phyloP scores from a whole-genome alignment of 306 rosid species.

The Acacia melanoxylon region DNA sequence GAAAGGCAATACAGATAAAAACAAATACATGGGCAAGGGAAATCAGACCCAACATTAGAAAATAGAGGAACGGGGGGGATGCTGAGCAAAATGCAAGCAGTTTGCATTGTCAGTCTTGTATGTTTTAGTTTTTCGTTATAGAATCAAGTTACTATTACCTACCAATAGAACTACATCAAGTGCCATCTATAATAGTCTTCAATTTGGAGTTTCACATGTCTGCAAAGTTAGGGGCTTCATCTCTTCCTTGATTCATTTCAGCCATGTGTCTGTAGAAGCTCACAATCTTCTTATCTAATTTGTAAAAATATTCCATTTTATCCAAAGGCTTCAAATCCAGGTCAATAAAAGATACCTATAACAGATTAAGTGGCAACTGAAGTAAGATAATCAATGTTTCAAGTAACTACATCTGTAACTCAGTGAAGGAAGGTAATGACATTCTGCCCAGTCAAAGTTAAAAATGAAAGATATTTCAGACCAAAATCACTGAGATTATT shows the following conservation, averaged over 20 bases:
- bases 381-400: conserved; percentile 28
- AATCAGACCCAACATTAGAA: not conserved
- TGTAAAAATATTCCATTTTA: conserved; percentile 88
- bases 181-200: conserved; percentile 42
- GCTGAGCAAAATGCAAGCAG: conserved; percentile 25
- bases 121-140: conserved; percentile 28
- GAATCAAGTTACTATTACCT: conserved; percentile 25
- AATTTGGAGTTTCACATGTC: conserved; percentile 29
- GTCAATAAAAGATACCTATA: conserved; percentile 76
- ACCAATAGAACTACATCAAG: conserved; percentile 35
- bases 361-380: conserved; percentile 36
- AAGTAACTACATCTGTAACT: conserved; percentile 21
- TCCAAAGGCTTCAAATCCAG: conserved; percentile 81
- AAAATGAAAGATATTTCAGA: conserved; percentile 11
- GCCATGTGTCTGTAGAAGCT: conserved; percentile 63
- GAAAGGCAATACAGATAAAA: not conserved
- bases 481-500: not conserved
- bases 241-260: conserved; percentile 49
- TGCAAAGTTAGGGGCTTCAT: conserved; percentile 35
- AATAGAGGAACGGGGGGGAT: not conserved
- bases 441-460: conserved; percentile 1
- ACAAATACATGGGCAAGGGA: not conserved
- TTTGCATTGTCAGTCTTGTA: conserved; percentile 18
- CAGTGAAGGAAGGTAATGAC: not conserved
- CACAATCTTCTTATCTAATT: conserved; percentile 83